Base-by-base conservation (phyloP, 2,329 filamentous ascomycete genomes). In the Fusarium sororula region DNA sequence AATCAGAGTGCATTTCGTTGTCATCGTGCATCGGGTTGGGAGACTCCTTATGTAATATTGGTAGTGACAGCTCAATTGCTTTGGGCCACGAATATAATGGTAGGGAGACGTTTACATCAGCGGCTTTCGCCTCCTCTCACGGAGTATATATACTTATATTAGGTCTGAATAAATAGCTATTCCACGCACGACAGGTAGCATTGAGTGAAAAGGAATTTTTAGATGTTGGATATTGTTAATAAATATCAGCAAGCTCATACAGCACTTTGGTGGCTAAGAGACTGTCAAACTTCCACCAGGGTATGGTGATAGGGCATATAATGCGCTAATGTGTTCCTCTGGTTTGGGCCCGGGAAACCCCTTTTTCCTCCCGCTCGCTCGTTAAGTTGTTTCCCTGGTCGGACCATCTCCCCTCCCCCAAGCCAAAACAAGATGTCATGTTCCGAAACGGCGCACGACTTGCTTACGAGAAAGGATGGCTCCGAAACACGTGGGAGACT, bases 401-500 rank as follows among this genome's bases (percentile, higher is more conserved):
- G 20, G 20, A 20, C 53, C 44, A 60, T 55, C 48, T n/a, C 45
- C 32, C 28, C 44, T 45, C 65, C 44, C 51, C 65, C 39, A 66
- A 56, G 51, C 67, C 64, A 58, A 71, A 68, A 66, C 53, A 72
- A 66, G 65, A 68, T 68, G 68, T 42, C 66, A 68, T 59, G 66
- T 54, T 63, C 68, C 50, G 63, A 74, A 74, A 70, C 61, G 63
- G 62, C 56, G 54, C 41, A 42, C 20, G 18, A 62, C 57, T 39
- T 72, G 64, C 68, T 77, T 63, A 73, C 57, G 51, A 39, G 61
- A 77, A 70, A 66, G 50, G 53, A 56, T 70, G 59, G 57, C 53
- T 51, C 62, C 57, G 67, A 77, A 77, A 78, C 77, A 78, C 77
- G 77, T 78, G 77, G 77, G 68, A 62, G 61, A 63, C 66, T 78